phyloP scores from a whole-genome alignment of 1,284 basidiomycete genomes.

The Anthracocystis setariae region DNA sequence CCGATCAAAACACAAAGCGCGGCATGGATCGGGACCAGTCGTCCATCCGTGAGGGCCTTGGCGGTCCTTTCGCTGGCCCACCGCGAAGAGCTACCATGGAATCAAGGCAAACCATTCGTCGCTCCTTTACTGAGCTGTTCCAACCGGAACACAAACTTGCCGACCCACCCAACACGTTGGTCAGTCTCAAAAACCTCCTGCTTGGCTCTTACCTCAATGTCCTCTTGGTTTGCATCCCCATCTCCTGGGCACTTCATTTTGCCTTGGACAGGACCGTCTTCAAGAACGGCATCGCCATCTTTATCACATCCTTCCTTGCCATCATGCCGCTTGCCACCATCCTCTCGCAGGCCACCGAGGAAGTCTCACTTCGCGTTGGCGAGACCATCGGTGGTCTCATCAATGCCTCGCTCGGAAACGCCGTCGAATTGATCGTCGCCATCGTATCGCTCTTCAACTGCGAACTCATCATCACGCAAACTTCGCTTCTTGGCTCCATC shows the following conservation, averaged over 20 bases:
- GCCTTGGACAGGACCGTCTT: slow-evolving; percentile 38
- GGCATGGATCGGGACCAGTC: slow-evolving; percentile 33
- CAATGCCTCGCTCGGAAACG: slow-evolving; percentile 62
- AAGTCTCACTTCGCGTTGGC: slow-evolving; percentile 60
- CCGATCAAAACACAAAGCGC: slow-evolving; percentile 24
- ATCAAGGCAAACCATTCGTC: slow-evolving; percentile 28
- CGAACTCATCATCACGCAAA: slow-evolving; percentile 59
- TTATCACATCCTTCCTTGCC: slow-evolving; percentile 59
- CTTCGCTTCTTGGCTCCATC: slow-evolving; percentile 58
- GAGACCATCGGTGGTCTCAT: slow-evolving; percentile 62
- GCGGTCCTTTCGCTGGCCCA: slow-evolving; percentile 48
- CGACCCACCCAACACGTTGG: slow-evolving; percentile 34
- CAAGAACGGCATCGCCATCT: slow-evolving; percentile 47
- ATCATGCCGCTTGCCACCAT: slow-evolving; percentile 62
- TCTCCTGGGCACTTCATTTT: slow-evolving; percentile 59
- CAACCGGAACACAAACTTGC: slow-evolving; percentile 49
- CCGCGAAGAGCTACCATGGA: slow-evolving; percentile 48
- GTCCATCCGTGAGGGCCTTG: slow-evolving; percentile 33
- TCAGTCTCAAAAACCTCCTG: slow-evolving; percentile 49
- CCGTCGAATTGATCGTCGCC: slow-evolving; percentile 62
- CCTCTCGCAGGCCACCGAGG: slow-evolving; percentile 59
- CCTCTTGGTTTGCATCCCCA: slow-evolving; percentile 54
- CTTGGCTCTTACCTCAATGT: slow-evolving; percentile 51
- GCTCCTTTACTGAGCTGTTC: slow-evolving; percentile 55
- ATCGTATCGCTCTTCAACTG: slow-evolving; percentile 63